Conservation (phyloP, 768 basidiomycete genomes). For the Phylloporus arenicola region DNA sequence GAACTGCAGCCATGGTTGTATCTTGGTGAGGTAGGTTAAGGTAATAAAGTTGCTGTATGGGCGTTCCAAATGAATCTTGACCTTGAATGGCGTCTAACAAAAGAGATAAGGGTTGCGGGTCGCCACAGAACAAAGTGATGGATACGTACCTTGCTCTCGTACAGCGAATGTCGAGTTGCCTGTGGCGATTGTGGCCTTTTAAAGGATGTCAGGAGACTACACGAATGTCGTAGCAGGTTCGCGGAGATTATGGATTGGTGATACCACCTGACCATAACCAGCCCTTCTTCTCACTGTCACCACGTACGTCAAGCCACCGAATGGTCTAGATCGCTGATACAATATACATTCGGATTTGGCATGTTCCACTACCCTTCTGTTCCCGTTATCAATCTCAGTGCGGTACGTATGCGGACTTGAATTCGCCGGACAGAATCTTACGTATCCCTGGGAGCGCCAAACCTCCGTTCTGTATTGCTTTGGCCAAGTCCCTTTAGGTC, state of each 20-base stretch:
- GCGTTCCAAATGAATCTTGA: conserved; percentile 13
- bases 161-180: neutral
- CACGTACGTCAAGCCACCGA: conserved; percentile 5
- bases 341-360: neutral
- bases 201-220: neutral
- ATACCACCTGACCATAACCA: conserved; percentile 10
- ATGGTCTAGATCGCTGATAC: neutral
- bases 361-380: neutral
- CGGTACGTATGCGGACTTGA: conserved; percentile 61
- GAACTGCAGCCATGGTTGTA: conserved; percentile 20
- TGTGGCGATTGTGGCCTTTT: neutral
- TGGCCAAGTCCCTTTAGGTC: conserved; percentile 63
- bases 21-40: conserved; percentile 27
- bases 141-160: conserved; percentile 13
- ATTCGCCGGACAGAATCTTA: conserved; percentile 60
- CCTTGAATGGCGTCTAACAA: conserved; percentile 14
- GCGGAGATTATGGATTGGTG: conserved; percentile 9
- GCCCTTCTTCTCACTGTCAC: conserved; percentile 9
- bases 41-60: conserved; percentile 28
- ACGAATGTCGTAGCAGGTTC: neutral
- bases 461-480: conserved; percentile 69
- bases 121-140: conserved; percentile 6
- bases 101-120: neutral
- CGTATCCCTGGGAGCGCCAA: conserved; percentile 77
- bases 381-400: conserved; percentile 41